Percentiles rank a stretch among this genome's conserved stretches.
These are phyloP conservation scores for thale cress (Arabidopsis thaliana) DNA, from an alignment of 345 rosid species.

Conservation along the genomic window TAIR10.1 NC_003070.9:3902501-3903000, in stretches of 20 bases:
- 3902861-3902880: slow-evolving; percentile 62
- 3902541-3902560: slow-evolving; percentile 89
- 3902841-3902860: slow-evolving; percentile 72
- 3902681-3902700: slow-evolving; percentile 70
- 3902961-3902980: slow-evolving; percentile 56
- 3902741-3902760: slow-evolving; percentile 80
- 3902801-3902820: slow-evolving; percentile 68
- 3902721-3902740: slow-evolving; percentile 87
- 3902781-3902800: slow-evolving; percentile 68
- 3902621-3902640: slow-evolving; percentile 77
- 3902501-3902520: slow-evolving; percentile 79
- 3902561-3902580: slow-evolving; percentile 73
- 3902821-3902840: slow-evolving; percentile 74
- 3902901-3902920: slow-evolving; percentile 92
- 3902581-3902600: slow-evolving; percentile 57
- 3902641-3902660: slow-evolving; percentile 77
- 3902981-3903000: slow-evolving; percentile 89
- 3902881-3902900: slow-evolving; percentile 50
- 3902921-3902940: slow-evolving; percentile 93
- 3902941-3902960: slow-evolving; percentile 51
- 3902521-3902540: slow-evolving; percentile 75
- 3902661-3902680: slow-evolving; percentile 91
- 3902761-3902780: slow-evolving; percentile 77
- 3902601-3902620: slow-evolving; percentile 65
- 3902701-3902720: slow-evolving; percentile 64